Conservation (phyloP, 345 rosid genomes). For the Hibiscus trionum region DNA sequence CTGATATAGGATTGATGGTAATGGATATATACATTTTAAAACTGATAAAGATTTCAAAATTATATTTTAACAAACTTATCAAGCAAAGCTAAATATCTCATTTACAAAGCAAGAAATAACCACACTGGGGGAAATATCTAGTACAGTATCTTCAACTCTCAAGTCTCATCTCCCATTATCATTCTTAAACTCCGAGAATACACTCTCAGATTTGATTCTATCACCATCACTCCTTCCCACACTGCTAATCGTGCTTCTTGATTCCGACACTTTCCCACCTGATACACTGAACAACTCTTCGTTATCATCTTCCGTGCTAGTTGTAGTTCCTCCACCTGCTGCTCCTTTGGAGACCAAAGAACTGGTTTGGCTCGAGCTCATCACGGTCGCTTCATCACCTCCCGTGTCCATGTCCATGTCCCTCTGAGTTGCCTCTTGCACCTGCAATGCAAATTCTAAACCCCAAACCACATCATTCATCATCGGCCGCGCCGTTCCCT, state of each 20-base stretch:
- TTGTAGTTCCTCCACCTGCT: background rate
- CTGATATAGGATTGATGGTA: no score
- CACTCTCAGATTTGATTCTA: slow-evolving; percentile 3
- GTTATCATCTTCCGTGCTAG: slow-evolving; percentile 4
- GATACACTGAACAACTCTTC: slow-evolving; percentile 19
- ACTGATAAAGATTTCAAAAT: no score
- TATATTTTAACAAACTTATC: no score
- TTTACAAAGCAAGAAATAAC: no score
- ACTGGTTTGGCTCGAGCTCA: background rate
- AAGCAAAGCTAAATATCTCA: no score
- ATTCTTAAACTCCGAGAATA: slow-evolving; percentile 27
- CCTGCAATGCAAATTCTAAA: background rate
- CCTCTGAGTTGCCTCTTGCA: background rate
- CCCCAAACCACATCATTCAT: slow-evolving; percentile 10
- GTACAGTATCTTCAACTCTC: background rate
- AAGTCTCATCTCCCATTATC: slow-evolving; percentile 20
- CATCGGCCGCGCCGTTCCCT: background rate
- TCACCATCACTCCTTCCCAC: background rate
- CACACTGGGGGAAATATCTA: no score
- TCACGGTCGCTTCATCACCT: background rate
- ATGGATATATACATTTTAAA: no score
- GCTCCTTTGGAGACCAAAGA: background rate
- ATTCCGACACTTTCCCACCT: background rate
- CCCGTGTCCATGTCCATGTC: background rate
- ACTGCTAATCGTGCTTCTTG: slow-evolving; percentile 15